Conservation (phyloP, 2,329 filamentous ascomycete genomes). For the Beauveria bassiana region DNA sequence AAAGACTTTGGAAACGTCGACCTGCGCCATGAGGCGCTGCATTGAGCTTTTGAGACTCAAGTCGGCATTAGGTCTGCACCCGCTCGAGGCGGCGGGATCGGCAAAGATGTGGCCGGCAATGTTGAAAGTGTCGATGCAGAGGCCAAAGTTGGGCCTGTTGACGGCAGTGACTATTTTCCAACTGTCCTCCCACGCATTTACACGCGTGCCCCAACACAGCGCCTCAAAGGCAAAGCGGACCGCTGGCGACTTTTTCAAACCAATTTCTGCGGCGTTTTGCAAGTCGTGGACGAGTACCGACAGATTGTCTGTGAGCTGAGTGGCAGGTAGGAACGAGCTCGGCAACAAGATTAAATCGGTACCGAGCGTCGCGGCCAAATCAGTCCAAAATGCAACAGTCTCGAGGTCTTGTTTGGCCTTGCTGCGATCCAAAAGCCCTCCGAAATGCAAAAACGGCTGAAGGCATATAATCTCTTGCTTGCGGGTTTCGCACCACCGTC, state of each 20-base stretch:
- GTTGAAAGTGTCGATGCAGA: conserved; percentile 72
- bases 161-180: conserved; percentile 60
- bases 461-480: conserved; percentile 56
- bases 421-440: conserved; percentile 58
- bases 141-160: conserved; percentile 61
- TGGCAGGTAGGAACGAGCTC: conserved; percentile 55
- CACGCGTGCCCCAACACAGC: conserved; percentile 60
- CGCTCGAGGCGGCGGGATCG: conserved; percentile 48
- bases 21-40: conserved; percentile 38
- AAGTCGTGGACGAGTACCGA: conserved; percentile 56
- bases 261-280: conserved; percentile 56
- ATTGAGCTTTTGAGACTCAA: conserved; percentile 46
- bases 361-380: conserved; percentile 52
- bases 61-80: conserved; percentile 46
- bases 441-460: conserved; percentile 73
- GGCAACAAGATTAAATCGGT: conserved; percentile 72
- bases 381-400: conserved; percentile 63
- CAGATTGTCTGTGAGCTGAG: conserved; percentile 37
- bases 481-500: conserved; percentile 47
- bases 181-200: conserved; percentile 61
- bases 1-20: conserved; percentile 60
- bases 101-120: conserved; percentile 62
- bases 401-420: conserved; percentile 50
- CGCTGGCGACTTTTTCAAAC: conserved; percentile 42
- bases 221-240: conserved; percentile 66